Conservation (phyloP, 2,329 filamentous ascomycete genomes). For the Diaporthe batatas region DNA sequence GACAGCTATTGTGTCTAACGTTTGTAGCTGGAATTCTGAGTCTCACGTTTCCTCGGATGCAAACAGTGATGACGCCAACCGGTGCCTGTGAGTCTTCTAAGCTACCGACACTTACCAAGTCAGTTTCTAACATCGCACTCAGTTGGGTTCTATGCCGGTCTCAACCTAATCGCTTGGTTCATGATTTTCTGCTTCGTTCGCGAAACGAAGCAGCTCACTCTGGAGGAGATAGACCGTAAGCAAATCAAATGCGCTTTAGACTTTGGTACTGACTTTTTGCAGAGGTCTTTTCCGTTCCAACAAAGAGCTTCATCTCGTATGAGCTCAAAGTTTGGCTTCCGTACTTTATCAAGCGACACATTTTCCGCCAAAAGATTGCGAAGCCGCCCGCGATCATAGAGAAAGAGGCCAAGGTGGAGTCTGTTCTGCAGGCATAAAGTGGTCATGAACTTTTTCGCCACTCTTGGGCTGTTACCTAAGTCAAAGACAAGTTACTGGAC, state of each 20-base stretch:
- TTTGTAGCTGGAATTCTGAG: conserved; percentile 47
- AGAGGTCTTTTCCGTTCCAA: conserved; percentile 53
- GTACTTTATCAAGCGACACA: conserved; percentile 55
- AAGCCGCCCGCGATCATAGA: conserved; percentile 52
- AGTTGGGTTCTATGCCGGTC: conserved; percentile 67
- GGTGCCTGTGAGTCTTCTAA: conserved; percentile 48
- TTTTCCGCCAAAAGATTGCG: conserved; percentile 50
- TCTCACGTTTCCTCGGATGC: conserved; percentile 47
- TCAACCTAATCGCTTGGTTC: conserved; percentile 67
- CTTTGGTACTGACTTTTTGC: neutral
- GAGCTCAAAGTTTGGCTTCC: conserved; percentile 52
- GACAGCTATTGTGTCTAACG: conserved; percentile 3
- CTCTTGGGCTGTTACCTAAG: neutral
- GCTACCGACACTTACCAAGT: neutral
- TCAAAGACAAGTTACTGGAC: neutral
- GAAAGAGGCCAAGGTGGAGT: conserved; percentile 31
- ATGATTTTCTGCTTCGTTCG: conserved; percentile 70
- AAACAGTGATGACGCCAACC: conserved; percentile 50
- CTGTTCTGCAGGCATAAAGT: conserved; percentile 1
- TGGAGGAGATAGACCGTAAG: conserved; percentile 67
- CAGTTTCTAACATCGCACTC: conserved; percentile 52
- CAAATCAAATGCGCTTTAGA: neutral
- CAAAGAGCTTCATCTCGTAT: conserved; percentile 50
- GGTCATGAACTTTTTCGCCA: neutral
- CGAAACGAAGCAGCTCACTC: conserved; percentile 71